Conservation (phyloP, 441 rosid genomes). For the Dalechampia spathulata region DNA sequence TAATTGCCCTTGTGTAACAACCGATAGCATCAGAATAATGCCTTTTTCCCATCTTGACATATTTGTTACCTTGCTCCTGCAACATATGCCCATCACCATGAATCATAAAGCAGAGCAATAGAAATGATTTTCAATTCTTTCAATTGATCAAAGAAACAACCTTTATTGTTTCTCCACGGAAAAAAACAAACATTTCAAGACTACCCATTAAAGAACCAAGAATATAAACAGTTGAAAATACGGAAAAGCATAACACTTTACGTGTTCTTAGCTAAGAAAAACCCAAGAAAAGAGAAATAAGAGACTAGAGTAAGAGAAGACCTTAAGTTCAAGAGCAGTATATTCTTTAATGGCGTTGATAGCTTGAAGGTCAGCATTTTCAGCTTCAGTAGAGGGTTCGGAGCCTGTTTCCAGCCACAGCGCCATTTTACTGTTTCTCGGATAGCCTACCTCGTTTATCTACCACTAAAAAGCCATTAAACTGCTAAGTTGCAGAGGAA, state of each 20-base stretch:
- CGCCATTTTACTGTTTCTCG: too few species aligned
- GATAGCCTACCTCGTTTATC: too few species aligned
- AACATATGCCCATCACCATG: slow-evolving; percentile 6
- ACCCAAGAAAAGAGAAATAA: not conserved
- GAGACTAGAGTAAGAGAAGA: slow-evolving; percentile 1
- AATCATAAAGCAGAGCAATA: not conserved
- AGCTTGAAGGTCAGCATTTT: slow-evolving; percentile 67
- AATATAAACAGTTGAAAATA: not conserved
- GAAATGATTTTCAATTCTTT: not conserved
- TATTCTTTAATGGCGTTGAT: slow-evolving; percentile 83
- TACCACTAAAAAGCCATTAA: too few species aligned
- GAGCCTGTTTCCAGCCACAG: slow-evolving; percentile 78
- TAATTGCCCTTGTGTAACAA: slow-evolving; percentile 74
- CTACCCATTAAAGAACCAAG: not conserved
- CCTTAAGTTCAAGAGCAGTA: slow-evolving; percentile 88
- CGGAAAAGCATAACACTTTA: not conserved
- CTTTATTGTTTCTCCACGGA: not conserved
- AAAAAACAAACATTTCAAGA: not conserved
- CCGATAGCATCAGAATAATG: slow-evolving; percentile 74
- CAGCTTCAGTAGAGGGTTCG: slow-evolving; percentile 53
- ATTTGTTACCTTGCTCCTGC: slow-evolving; percentile 83
- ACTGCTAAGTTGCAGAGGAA: too few species aligned
- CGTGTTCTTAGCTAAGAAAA: not conserved
- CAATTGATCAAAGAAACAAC: not conserved
- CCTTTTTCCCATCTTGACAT: slow-evolving; percentile 81